Base-by-base conservation (phyloP, 805 yeast genomes). In the Starmerella tilneyi region DNA sequence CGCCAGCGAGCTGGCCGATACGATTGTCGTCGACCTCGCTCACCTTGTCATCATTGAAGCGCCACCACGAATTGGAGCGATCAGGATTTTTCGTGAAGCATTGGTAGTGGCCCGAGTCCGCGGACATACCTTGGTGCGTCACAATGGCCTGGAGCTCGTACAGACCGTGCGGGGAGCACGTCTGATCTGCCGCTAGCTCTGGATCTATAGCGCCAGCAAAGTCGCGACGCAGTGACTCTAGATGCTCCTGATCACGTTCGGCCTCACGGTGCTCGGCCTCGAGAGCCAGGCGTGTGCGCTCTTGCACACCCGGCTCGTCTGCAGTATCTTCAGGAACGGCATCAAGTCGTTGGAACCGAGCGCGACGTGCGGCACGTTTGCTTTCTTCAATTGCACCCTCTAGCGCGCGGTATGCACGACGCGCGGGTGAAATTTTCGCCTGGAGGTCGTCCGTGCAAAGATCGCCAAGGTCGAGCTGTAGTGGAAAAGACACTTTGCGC, bases 31-130 rank as follows among this genome's bases (percentile, higher is more conserved):
- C 76, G n/a, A 88, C 86, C 33, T 71, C 67, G 7, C 76, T 68
- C 15, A 92, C 94, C 60, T 81, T 81, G 65, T 88, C 95, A 63
- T 92, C 99, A 62, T 92, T 86, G 66, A 84, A 92, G 63, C 79
- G 80, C 81, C 84, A 89, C 99, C 99, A 92, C 51, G 70, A 73
- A 40, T 81, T 79, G 26, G 83, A 88, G 41, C 58, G 62, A 44
- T 54, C 50, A 39, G 54, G 75, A 62, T 88, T 92, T 56, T 75
- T 79, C 13, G 82, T 79, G 66, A 84, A 92, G 23, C 89, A 79
- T 66, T 88, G 96, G 64, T 92, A 92, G 65, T 92, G 99, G 15
- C 99, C 99, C 23, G 95, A 81, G 62, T 92, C 97, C 0, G 97
- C 96, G 35, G 88, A 78, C 7, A 95, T 79, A 41, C 99, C 99